Conservation (phyloP, 768 basidiomycete genomes). For the Chiua virens region DNA sequence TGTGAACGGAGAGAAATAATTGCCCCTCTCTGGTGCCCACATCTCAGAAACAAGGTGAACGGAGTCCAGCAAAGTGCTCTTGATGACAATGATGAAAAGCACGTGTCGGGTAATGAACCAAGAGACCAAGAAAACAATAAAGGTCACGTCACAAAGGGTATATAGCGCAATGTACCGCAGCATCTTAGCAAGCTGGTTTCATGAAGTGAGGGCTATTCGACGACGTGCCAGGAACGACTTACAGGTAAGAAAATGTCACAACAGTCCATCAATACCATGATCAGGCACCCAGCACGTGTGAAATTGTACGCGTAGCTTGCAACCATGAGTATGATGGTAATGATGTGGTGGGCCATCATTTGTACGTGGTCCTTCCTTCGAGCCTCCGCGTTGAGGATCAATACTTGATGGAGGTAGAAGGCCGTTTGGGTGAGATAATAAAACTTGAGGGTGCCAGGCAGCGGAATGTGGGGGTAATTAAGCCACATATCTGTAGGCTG, state of each 20-base stretch:
- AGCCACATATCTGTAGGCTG: conserved; percentile 70
- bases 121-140: conserved; percentile 80
- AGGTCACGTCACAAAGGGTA: conserved; percentile 67
- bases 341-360: conserved; percentile 95
- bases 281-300: conserved; percentile 85
- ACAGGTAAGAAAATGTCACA: conserved; percentile 93
- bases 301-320: conserved; percentile 80
- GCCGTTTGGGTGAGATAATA: conserved; percentile 86
- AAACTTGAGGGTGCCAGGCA: conserved; percentile 82
- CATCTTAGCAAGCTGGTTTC: conserved; percentile 87
- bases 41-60: conserved; percentile 46
- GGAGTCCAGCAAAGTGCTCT: conserved; percentile 54
- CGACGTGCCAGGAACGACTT: conserved; percentile 31
- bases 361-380: conserved; percentile 90
- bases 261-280: conserved; percentile 92
- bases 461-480: conserved; percentile 77
- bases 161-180: conserved; percentile 76
- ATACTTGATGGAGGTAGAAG: conserved; percentile 89
- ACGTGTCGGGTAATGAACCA: conserved; percentile 92
- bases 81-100: conserved; percentile 72
- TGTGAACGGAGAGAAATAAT: conserved; percentile 49
- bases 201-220: conserved; percentile 1
- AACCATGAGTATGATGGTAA: conserved; percentile 78
- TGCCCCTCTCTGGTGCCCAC: conserved; percentile 61
- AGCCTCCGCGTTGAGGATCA: conserved; percentile 92